Base-by-base conservation (phyloP, 345 rosid genomes). In the Salix koriyanagi region DNA sequence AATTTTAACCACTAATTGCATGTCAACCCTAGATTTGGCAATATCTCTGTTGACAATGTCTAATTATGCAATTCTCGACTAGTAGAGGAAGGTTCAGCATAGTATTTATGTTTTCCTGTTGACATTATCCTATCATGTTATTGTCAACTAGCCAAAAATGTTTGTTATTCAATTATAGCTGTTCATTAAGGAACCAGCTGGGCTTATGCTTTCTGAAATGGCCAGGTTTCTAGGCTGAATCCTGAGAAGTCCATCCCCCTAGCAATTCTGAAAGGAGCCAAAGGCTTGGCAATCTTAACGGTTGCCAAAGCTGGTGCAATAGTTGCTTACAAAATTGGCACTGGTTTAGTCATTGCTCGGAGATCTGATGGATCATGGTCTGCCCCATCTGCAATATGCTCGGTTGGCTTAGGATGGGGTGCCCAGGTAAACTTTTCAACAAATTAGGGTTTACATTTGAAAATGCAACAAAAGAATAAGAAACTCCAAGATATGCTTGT, bases 391-490 rank as follows among this genome's bases (percentile, higher is more conserved):
- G 97, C 98, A 7, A 82, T 93, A 77, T 73, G 86, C 23, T 96
- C 97, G 5, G 87, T 73, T 72, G 99, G 99, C 73, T 78, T 96
- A 70, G 98, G 98, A 71, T 96, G 99, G 99, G 99, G 99, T 81
- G 97, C 99, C 78, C 99, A 94, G 98, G 99, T 93, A 79, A 82
- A 56, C 60, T 77, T 72, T 56, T 64, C 16, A 34, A 25, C 32
- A 30, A 13, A 44, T 74, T 46, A 19, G 10, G 39, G 41, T 19
- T 65, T 18, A 46, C 21, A 2, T 73, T 30, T 39, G 28, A 48
- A 18, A 70, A 34, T 32, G 42, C 28, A 18, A 70, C 6, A 14
- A 11, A 5, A 70, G 44, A 7, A 18, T 13, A 48, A 70, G 30
- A 21, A 58, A 1, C 2, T 67, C 41, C 42, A 54, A 5, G 12